phyloP scores from a whole-genome alignment of 2,329 filamentous ascomycete genomes.

The Amauroascus niger region DNA sequence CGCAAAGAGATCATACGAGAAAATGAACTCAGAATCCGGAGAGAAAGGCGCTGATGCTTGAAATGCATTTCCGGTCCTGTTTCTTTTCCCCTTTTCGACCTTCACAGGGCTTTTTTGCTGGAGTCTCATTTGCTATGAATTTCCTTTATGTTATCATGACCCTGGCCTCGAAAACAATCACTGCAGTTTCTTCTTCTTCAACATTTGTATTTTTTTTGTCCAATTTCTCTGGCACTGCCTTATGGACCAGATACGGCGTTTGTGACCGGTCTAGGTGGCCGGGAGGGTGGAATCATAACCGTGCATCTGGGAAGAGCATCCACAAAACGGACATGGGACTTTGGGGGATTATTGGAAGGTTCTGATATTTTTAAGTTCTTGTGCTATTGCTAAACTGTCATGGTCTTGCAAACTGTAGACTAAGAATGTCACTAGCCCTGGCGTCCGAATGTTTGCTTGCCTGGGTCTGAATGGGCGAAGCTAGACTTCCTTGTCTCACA shows the following conservation, averaged over 20 bases:
- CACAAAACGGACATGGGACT: background rate
- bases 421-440: no score
- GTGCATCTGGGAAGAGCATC: background rate
- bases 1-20: slow-evolving; percentile 38
- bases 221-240: background rate
- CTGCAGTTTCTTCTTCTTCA: background rate
- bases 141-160: background rate
- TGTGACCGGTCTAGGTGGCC: background rate
- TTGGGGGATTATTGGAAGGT: background rate
- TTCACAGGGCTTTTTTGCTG: background rate
- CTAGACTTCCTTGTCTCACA: background rate
- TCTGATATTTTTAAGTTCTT: background rate
- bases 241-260: slow-evolving; percentile 5
- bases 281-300: background rate
- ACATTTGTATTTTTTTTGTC: background rate
- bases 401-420: no score
- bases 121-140: background rate
- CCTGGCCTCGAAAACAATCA: background rate
- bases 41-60: background rate
- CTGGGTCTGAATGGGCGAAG: background rate
- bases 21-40: slow-evolving; percentile 19
- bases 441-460: no score
- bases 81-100: background rate
- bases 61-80: no score
- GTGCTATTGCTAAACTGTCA: background rate